A percentile compares a stretch with the other conserved stretches of the same genome.
Conservation (phyloP, 2,329 filamentous ascomycete species). For the Penicillium sp. region DNA sequence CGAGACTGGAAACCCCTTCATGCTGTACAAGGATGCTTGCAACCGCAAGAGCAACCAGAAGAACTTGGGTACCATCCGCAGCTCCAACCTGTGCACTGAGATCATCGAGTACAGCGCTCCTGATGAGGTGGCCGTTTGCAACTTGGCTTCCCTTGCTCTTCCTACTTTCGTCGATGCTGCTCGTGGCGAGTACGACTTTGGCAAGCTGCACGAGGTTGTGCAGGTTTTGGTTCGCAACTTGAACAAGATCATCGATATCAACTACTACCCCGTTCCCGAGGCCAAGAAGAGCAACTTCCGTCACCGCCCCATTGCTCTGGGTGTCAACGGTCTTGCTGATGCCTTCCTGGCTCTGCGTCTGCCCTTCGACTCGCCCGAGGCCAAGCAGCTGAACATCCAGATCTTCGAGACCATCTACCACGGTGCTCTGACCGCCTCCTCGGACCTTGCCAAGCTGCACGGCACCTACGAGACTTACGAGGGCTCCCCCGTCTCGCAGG, state of each 20-base stretch:
- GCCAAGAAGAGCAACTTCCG: constrained; percentile 95
- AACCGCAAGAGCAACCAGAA: constrained; percentile 99
- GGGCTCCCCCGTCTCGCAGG: constrained; percentile 90
- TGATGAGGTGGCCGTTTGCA: constrained; percentile 98
- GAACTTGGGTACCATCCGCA: constrained; percentile 97
- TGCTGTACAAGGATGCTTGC: constrained; percentile 98
- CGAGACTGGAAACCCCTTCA: constrained; percentile 98
- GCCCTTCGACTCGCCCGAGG: constrained; percentile 95
- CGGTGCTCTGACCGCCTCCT: constrained; percentile 83
- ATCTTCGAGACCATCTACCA: constrained; percentile 99
- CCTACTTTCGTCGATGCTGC: constrained; percentile 87
- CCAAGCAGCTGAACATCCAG: constrained; percentile 90
- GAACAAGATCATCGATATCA: constrained; percentile 98
- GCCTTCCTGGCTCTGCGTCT: constrained; percentile 95
- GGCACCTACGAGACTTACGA: constrained; percentile 88
- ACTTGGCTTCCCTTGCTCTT: constrained; percentile 89
- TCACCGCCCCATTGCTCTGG: constrained; percentile 91
- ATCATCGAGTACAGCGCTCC: constrained; percentile 97
- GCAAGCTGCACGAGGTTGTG: constrained; percentile 92
- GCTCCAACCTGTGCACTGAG: constrained; percentile 98
- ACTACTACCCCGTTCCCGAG: constrained; percentile 96
- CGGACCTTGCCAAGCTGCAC: constrained; percentile 76
- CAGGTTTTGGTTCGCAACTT: constrained; percentile 91
- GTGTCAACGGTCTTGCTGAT: constrained; percentile 96
- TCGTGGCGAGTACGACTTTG: constrained; percentile 85